Evolutionary conservation across 2,329 filamentous ascomycete species (phyloP).

Genomic region (Ascochyta rabiei): DNA sequence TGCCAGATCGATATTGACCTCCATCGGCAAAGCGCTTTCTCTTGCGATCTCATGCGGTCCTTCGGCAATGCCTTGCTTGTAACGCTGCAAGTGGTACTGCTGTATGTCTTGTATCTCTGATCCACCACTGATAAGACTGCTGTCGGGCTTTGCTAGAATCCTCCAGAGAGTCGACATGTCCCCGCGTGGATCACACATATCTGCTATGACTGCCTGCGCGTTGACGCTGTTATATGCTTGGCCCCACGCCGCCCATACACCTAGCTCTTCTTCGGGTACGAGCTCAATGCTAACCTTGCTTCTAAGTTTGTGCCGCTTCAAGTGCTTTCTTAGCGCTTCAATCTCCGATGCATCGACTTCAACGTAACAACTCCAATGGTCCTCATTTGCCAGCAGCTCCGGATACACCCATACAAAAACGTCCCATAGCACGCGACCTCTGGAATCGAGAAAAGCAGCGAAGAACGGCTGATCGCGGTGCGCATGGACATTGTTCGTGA

Average conservation of each 20-base stretch:
- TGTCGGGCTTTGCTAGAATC: conserved; percentile 8
- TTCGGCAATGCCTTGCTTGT: conserved; percentile 81
- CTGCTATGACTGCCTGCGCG: conserved; percentile 13
- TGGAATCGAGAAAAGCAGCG: conserved; percentile 81
- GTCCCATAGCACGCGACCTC: conserved; percentile 83
- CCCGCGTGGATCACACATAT: conserved; percentile 32
- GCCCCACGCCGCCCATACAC: conserved; percentile 78
- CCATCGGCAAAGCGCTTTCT: conserved; percentile 78
- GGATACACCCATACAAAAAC: conserved; percentile 75
- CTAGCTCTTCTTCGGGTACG: conserved; percentile 65
- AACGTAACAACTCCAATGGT: conserved; percentile 69
- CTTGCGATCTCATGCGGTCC: conserved; percentile 78
- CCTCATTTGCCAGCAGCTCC: conserved; percentile 27
- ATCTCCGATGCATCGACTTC: conserved; percentile 79
- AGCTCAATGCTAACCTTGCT: conserved; percentile 73
- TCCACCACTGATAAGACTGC: conserved; percentile 5
- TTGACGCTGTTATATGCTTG: conserved; percentile 12
- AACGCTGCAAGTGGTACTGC: conserved; percentile 76
- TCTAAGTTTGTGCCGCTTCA: conserved; percentile 85
- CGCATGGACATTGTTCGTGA: conserved; percentile 73
- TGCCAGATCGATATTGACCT: conserved; percentile 87
- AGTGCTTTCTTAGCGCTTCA: conserved; percentile 67
- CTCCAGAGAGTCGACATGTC: conserved; percentile 14
- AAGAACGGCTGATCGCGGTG: conserved; percentile 59
- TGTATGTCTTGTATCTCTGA: conserved; percentile 35